These are phyloP conservation scores for Penstemon eatonii DNA, from an alignment of 257 asterid genomes.

Conservation along the genomic window DNA sequence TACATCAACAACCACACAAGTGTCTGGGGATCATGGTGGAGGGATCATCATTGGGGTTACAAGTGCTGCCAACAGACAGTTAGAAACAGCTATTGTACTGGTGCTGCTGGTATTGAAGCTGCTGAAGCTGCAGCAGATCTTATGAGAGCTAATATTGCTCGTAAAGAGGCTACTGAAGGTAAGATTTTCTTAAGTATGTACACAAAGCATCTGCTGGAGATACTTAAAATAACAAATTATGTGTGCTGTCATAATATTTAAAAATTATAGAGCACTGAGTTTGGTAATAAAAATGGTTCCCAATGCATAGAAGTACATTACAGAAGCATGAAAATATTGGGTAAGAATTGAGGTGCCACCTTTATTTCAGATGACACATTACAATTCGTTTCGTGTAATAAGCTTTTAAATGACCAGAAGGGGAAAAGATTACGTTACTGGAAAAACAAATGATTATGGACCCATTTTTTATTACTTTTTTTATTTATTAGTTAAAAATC, in stretches of 20 bases:
- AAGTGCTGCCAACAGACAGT: conserved; percentile 87
- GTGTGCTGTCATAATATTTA: not conserved
- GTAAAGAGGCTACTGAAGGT: conserved; percentile 88
- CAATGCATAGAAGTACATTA: not conserved
- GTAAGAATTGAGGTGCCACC: not conserved
- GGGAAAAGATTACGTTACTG: not conserved
- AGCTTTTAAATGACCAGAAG: not conserved
- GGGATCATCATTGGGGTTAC: conserved; percentile 94
- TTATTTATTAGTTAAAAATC: not conserved
- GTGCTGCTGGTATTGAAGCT: conserved; percentile 95
- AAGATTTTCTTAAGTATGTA: not conserved
- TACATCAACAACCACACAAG: conserved; percentile 68
- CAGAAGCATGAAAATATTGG: not conserved
- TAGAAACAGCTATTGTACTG: conserved; percentile 88
- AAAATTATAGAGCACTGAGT: not conserved
- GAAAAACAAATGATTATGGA: not conserved
- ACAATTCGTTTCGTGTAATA: not conserved
- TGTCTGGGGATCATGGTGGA: conserved; percentile 99
- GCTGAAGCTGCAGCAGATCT: conserved; percentile 89
- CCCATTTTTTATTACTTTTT: too few species aligned
- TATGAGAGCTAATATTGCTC: conserved; percentile 91
- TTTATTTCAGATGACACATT: not conserved
- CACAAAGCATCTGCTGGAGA: not conserved
- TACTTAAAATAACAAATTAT: not conserved
- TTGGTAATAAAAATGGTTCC: not conserved